Evolutionary conservation across 2,329 filamentous ascomycete genomes (phyloP), one percentile per base, ranked within the genome.

Genomic region (Exophiala bonariae): DNA sequence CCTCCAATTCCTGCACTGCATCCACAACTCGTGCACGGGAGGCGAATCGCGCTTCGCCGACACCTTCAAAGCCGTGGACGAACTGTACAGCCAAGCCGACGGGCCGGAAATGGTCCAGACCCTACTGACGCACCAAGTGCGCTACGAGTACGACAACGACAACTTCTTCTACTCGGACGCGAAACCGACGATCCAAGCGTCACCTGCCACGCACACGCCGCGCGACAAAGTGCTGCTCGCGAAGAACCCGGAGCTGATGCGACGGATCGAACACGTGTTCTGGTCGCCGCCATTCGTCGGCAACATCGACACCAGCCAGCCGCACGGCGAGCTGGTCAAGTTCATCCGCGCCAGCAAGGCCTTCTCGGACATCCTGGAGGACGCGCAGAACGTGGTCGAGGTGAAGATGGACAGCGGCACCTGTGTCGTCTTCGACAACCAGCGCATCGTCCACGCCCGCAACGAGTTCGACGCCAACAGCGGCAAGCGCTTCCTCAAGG

Each of bases 351-450:
- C 82, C 67, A 69, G 81, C 38, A 51, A 62, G 1, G 76, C 77
- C 2, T 89, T 95, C 59, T 76, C 82, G 39, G 49, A 63, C 0
- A 55, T 79, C 0, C 67, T 93, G 18, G 83, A 88, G 55, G 62
- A 73, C 1, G 68, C 76, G 0, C 63, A 71, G 3, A 80, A 80
- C 50, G 67, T 89, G 43, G 86, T 85, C 61, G 78, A 92, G 71
- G 75, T 85, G 49, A 85, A 85, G 66, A 73, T 96, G 66, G 73
- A 82, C 44, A 82, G 87, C 3, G 93, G 92, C 3, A 87, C 96
- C 61, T 95, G 89, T 63, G 90, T 91, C 10, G 77, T 99, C n/a
- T 97, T 99, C 63, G 86, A 95, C 64, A 97, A 97, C 63, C 40
- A 56, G 31, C 78, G 92, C 14, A 76, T 95, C n/a, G 67, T 95